Base-by-base conservation (phyloP, 306 rosid genomes). In the Vigna hirtella region DNA sequence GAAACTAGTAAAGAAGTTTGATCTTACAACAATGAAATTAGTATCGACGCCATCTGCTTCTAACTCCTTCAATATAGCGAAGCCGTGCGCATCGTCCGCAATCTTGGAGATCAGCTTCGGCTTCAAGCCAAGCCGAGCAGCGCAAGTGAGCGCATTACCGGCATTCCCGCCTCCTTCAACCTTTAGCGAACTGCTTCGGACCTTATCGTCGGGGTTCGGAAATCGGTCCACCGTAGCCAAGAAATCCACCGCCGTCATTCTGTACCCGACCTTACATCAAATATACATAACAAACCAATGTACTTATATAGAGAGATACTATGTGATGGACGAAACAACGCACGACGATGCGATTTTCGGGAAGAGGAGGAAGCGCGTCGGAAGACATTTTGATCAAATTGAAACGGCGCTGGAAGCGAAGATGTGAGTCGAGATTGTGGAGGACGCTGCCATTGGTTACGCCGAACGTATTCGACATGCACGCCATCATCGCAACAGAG, bases 111-210 rank as follows among this genome's bases (percentile, higher is more conserved):
- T 90, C 24, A 91, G 73, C 82, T 86, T 91, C 1, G 98, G 91
- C 40, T 70, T 87, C 72, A 95, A 83, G 32, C 98, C 98, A 81
- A 95, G 89, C 17, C 98, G 92, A 73, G 98, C 89, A 3, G 83
- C 91, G 64, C 97, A 92, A 56, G 98, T 90, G 34, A 92, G 78
- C 64, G 98, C 93, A 81, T 95, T 92, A 50, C 91, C 95, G 1
- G 86, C 95, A 79, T 92, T 95, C 28, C 98, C 98, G 67, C 98
- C 98, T 76, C 98, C 98, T 87, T 91, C 87, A 77, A 95, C 92
- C 84, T 85, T 85, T 61, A 80, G 76, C 32, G 82, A 76, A 36
- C 71, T 66, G 55, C 86, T 82, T 62, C 82, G 74, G 42, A 79
- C 77, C 84, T 85, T 85, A 56, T 85, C 84, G 75, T 85, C 89